Evolutionary conservation across 1,139 yeast genomes (phyloP).

Genomic region (Saccharomyces hybrid): DNA sequence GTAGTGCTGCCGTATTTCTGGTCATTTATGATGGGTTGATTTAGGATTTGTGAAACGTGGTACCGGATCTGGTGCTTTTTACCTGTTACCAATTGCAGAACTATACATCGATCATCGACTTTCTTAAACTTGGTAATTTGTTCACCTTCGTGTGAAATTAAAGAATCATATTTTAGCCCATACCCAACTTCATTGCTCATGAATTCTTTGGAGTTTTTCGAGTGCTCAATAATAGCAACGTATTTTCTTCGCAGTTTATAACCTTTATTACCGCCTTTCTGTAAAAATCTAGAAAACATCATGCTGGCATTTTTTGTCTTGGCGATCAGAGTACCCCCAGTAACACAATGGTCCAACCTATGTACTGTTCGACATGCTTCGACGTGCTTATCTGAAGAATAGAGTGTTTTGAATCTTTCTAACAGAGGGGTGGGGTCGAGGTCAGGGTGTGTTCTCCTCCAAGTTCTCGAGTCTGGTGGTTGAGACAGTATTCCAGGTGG

Average conservation of each 20-base stretch:
- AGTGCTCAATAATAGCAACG: constrained; percentile 19
- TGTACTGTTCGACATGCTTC: constrained; percentile 29
- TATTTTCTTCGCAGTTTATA: constrained; percentile 26
- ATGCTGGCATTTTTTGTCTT: constrained; percentile 29
- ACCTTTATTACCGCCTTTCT: constrained; percentile 32
- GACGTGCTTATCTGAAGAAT: not conserved
- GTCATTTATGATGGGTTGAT: constrained; percentile 30
- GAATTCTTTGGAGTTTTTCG: not conserved
- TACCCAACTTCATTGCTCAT: constrained; percentile 1
- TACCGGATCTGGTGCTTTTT: constrained; percentile 40
- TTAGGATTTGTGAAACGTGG: constrained; percentile 27
- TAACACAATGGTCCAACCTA: constrained; percentile 33
- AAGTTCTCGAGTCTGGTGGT: constrained; percentile 14
- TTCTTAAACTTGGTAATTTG: constrained; percentile 15
- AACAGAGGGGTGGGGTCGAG: constrained; percentile 13
- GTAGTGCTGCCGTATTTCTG: constrained; percentile 24
- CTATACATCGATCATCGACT: constrained; percentile 22
- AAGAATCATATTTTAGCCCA: constrained; percentile 11
- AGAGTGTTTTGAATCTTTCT: constrained; percentile 13
- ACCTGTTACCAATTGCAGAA: constrained; percentile 38
- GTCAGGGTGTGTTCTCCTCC: constrained; percentile 10
- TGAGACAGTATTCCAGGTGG: constrained; percentile 24
- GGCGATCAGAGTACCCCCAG: constrained; percentile 36
- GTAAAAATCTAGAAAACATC: constrained; percentile 29
- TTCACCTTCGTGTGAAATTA: not conserved